Conservation (phyloP, 1,284 basidiomycete species). For the Sporisorium scitamineum region DNA sequence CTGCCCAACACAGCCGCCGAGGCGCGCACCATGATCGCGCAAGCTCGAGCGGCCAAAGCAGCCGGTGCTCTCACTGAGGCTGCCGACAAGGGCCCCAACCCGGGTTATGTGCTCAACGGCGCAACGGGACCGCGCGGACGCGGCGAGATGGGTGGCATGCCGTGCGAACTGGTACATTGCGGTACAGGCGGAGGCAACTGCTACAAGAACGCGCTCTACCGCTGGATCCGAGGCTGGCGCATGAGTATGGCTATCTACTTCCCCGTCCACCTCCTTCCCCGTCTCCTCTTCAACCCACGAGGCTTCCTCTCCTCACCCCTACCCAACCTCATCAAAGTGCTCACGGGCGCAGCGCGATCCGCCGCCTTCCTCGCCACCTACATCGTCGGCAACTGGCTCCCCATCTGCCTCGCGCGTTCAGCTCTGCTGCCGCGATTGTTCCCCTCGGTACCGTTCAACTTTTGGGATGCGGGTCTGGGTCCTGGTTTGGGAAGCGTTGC, state of each 20-base stretch:
- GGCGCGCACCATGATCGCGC: slow-evolving; percentile 21
- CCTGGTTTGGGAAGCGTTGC: slow-evolving; percentile 43
- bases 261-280: slow-evolving; percentile 70
- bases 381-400: slow-evolving; percentile 68
- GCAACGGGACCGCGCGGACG: slow-evolving; percentile 54
- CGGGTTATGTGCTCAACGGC: slow-evolving; percentile 53
- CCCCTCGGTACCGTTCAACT: slow-evolving; percentile 42
- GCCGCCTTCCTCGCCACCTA: slow-evolving; percentile 70
- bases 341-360: slow-evolving; percentile 65
- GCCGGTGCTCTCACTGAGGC: background rate
- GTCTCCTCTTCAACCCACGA: slow-evolving; percentile 66
- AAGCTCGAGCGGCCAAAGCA: slow-evolving; percentile 19
- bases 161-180: slow-evolving; percentile 70
- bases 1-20: slow-evolving; percentile 42
- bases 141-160: slow-evolving; percentile 64
- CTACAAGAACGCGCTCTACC: slow-evolving; percentile 65
- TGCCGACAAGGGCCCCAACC: background rate
- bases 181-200: slow-evolving; percentile 65
- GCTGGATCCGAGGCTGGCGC: slow-evolving; percentile 66
- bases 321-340: slow-evolving; percentile 52
- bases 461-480: slow-evolving; percentile 61
- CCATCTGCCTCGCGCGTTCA: slow-evolving; percentile 58
- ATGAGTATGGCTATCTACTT: slow-evolving; percentile 69
- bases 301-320: slow-evolving; percentile 53
- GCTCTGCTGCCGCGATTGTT: slow-evolving; percentile 51